Evolutionary conservation across 106 monocot species (phyloP), one percentile per base, ranked within the genome.

Genomic region (Amphibolis antarctica): DNA sequence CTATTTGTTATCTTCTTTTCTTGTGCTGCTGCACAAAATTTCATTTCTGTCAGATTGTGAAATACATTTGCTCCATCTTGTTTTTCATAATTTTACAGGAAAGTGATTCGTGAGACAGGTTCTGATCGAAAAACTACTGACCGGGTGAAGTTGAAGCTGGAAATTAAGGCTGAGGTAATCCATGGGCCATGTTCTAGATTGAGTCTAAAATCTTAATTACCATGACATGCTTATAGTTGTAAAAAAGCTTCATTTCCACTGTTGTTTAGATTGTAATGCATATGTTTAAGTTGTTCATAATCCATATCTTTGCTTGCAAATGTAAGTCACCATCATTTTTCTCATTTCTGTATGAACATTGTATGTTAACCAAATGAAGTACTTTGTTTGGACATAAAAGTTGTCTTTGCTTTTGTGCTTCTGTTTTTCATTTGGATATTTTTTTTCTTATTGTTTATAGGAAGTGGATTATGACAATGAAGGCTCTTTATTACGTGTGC

Each of bases 391-490:
- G 9, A 43, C n/a, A 22, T 26, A 22, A 17, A 24, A 26, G 23
- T 23, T 55, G 21, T 24, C 3, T 49, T 4, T 28, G 15, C 29
- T 29, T 30, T 1, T 58, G 57, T 58, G 57, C 15, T 58, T 58
- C 18, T 58, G 25, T 14, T 49, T 36, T 36, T 36, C 49, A 0
- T 19, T 58, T 27, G 28, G 15, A 29, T 28, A 42, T 10, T 20
- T 42, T 4, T 29, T 46, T 21, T 63, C 12, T 46, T 46, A 9
- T 15, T 21, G 12, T 20, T 63, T 24, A 9, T 46, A 94, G 94
- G 64, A 66, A 60, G 82, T 90, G 30, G 86, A 96, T 65, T 96
- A 96, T 77, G 86, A 96, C 52, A 96, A 89, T 42, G 96, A 82
- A 59, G 86, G 90, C 5, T 84, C 86, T 45, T 70, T 86, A 20